These are phyloP conservation scores for Penstemon eatonii DNA, from an alignment of 257 asterid genomes.

Conservation along the genomic window DNA sequence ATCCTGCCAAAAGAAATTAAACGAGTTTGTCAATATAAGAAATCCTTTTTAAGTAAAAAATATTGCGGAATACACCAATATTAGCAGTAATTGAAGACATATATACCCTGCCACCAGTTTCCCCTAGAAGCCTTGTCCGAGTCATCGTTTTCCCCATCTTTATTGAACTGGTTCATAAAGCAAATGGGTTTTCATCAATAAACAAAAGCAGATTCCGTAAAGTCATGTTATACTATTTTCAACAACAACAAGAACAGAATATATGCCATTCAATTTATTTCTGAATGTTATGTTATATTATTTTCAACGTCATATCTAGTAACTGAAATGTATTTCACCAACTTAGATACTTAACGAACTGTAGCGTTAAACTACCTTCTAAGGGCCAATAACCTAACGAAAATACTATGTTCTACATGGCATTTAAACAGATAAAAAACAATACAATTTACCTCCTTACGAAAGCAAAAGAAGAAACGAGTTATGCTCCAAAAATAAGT, in stretches of 20 bases:
- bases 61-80: too few species aligned
- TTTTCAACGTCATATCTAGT: neutral
- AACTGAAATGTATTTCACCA: neutral
- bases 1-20: slow-evolving; percentile 43
- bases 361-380: neutral
- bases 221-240: neutral
- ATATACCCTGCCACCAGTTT: slow-evolving; percentile 85
- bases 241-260: neutral
- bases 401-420: neutral
- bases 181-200: neutral
- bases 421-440: neutral
- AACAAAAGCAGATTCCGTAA: neutral
- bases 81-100: neutral
- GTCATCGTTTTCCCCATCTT: slow-evolving; percentile 62
- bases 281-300: neutral
- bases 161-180: slow-evolving; percentile 40
- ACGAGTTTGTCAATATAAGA: neutral
- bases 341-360: neutral
- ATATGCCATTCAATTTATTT: neutral
- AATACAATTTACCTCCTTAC: neutral
- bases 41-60: neutral
- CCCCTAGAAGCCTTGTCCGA: slow-evolving; percentile 67
- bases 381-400: neutral
- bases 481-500: neutral
- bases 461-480: neutral